Evolutionary conservation across 306 rosid species (phyloP).

Genomic region (Acacia acuminata): DNA sequence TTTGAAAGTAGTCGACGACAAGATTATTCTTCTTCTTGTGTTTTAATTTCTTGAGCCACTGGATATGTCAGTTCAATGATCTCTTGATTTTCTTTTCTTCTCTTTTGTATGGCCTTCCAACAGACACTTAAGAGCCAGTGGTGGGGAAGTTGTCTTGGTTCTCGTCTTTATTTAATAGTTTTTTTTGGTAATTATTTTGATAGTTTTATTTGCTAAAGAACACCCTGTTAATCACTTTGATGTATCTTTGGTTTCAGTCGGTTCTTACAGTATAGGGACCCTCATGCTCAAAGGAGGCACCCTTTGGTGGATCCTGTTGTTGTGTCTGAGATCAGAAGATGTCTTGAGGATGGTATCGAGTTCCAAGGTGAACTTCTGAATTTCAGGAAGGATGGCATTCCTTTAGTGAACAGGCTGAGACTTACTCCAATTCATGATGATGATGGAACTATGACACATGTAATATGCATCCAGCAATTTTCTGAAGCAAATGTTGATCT

Average conservation of each 20-base stretch:
- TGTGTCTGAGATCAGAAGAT: slow-evolving; percentile 91
- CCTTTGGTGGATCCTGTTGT: slow-evolving; percentile 98
- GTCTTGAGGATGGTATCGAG: slow-evolving; percentile 82
- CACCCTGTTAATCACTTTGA: slow-evolving; percentile 10
- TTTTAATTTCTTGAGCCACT: background rate
- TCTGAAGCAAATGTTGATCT: slow-evolving; percentile 85
- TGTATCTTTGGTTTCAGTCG: slow-evolving; percentile 66
- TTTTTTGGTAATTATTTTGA: too few relatives aligned
- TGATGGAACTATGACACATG: slow-evolving; percentile 79
- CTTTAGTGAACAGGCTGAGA: slow-evolving; percentile 78
- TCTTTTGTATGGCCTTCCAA: background rate
- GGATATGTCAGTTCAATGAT: background rate
- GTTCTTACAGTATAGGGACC: slow-evolving; percentile 91
- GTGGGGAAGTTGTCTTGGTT: background rate
- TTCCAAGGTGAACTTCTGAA: slow-evolving; percentile 95
- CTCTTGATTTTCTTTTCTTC: background rate
- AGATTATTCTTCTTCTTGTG: background rate
- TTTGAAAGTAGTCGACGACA: background rate
- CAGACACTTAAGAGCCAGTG: background rate
- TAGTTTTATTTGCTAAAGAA: background rate
- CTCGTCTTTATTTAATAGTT: background rate
- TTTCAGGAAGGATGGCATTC: slow-evolving; percentile 92
- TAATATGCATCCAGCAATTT: slow-evolving; percentile 88
- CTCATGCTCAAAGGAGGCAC: slow-evolving; percentile 90
- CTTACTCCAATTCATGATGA: slow-evolving; percentile 87